Base-by-base conservation (phyloP, 2,329 filamentous ascomycete genomes). In the Fusarium sp. region DNA sequence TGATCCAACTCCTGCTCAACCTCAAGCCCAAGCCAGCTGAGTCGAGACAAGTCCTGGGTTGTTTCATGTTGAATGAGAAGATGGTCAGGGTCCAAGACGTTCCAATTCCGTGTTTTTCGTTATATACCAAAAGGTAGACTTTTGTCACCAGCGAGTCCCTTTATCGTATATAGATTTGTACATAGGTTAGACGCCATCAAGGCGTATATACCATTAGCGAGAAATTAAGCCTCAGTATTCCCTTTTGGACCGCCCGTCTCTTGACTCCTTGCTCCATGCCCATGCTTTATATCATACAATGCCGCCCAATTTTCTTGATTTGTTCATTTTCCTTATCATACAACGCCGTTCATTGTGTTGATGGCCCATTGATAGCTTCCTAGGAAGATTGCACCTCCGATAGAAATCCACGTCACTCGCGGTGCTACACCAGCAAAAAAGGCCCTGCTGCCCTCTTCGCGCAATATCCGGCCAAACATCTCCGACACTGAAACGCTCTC, bases 301-400 rank as follows among this genome's bases (percentile, higher is more conserved):
- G 50, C 41, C 41, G 42, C 35, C 35, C 27, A 20, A 31, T 45
- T 55, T 59, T 59, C 25, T 37, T 63, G 39, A 25, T 37, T 17
- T 27, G 49, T 21, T 53, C 10, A 15, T 29, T 35, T 23, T 11
- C 18, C 41, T 17, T 51, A 40, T 70, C 53, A 69, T 56, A 31
- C 45, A 37, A 60, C 46, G 4, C 45, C 63, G 17, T 63, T 85
- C 71, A 96, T 78, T 31, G 88, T 82, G 81, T 97, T 97, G 72
- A 90, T 91, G 21, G 90, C 91, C 88, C 90, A 96, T 78, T 97
- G 93, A 78, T 97, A 97, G 73, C 91, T 95, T 1, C 95, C 96
- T 75, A 98, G 79, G 81, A 99, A 99, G 33, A 99, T 93, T 13
- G 95, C 93, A 3, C 96, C 96, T 5, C 96, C 96, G 57, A 93